Conservation (phyloP, 2,329 filamentous ascomycete species). For the Elsinoe fawcettii region DNA sequence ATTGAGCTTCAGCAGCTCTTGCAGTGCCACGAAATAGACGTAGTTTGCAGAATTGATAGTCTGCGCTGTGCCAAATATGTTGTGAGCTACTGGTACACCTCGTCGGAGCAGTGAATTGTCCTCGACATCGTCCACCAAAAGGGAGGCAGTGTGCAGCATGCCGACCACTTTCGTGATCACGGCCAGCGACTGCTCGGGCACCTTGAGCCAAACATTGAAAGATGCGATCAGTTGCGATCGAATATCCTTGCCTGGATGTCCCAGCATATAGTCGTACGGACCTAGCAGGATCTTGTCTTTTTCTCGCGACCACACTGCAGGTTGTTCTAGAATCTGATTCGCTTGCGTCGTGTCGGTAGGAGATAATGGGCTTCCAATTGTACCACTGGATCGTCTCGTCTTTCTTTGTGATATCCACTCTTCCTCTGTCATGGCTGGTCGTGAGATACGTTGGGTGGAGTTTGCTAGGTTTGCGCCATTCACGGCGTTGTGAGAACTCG, state of each 20-base stretch:
- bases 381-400: conserved; percentile 11
- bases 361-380: background rate
- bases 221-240: conserved; percentile 69
- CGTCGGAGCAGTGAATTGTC: conserved; percentile 69
- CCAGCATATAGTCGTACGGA: conserved; percentile 72
- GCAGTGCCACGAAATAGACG: conserved; percentile 72
- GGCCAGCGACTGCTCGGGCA: conserved; percentile 60
- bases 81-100: conserved; percentile 73
- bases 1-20: conserved; percentile 63
- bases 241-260: conserved; percentile 78
- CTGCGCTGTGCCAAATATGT: conserved; percentile 76
- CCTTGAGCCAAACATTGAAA: conserved; percentile 73
- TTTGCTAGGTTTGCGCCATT: conserved; percentile 10
- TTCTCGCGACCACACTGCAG: conserved; percentile 55
- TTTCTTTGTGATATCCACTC: conserved; percentile 14
- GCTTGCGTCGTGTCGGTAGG: conserved; percentile 11
- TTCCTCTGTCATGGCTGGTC: conserved; percentile 6
- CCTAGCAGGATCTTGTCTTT: conserved; percentile 72
- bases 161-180: conserved; percentile 73
- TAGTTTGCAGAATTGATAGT: conserved; percentile 90
- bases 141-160: conserved; percentile 77
- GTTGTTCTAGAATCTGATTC: conserved; percentile 9
- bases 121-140: conserved; percentile 83
- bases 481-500: conserved; percentile 15
- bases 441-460: conserved; percentile 12